A percentile compares a stretch with the other conserved stretches of the same genome.
These are phyloP conservation scores for Termitomyces sp. DNA, from an alignment of 768 basidiomycete genomes.

Conservation along the genomic window DNA sequence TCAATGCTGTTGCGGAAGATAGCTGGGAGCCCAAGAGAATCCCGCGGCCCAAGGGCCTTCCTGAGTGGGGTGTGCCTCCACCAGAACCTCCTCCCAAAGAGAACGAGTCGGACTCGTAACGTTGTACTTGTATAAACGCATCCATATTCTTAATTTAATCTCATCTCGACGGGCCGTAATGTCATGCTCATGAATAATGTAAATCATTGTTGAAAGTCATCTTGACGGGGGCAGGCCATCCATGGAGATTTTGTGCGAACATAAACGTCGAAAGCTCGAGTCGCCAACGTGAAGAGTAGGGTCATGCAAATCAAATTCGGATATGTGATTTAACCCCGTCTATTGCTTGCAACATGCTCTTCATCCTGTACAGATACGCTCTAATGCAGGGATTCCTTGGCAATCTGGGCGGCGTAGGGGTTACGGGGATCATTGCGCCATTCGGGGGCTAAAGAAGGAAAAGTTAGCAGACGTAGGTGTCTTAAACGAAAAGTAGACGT, in stretches of 20 bases:
- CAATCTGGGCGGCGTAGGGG: slow-evolving; percentile 77
- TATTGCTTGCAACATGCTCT: slow-evolving; percentile 9
- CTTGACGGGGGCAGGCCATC: background rate
- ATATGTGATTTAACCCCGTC: slow-evolving; percentile 8
- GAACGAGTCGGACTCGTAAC: slow-evolving; percentile 1
- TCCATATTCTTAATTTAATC: background rate
- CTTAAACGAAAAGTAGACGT: slow-evolving; percentile 30
- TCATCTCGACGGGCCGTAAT: background rate
- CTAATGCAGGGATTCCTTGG: slow-evolving; percentile 55
- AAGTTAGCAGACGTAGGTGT: slow-evolving; percentile 2
- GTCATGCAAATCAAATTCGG: background rate
- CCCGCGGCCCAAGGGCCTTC: slow-evolving; percentile 78
- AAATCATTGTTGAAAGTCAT: background rate
- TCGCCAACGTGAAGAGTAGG: background rate
- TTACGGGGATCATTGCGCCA: slow-evolving; percentile 78
- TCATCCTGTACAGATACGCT: slow-evolving; percentile 3
- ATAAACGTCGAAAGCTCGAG: background rate
- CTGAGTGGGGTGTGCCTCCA: slow-evolving; percentile 90
- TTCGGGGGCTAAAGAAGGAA: slow-evolving; percentile 45
- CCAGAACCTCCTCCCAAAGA: slow-evolving; percentile 39
- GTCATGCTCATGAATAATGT: background rate
- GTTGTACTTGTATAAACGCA: slow-evolving; percentile 2
- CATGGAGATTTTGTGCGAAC: background rate
- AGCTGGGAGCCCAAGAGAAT: slow-evolving; percentile 90
- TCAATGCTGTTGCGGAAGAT: slow-evolving; percentile 59